Evolutionary conservation across 805 yeast species (phyloP).

Genomic region (Metschnikowia gelsemii): DNA sequence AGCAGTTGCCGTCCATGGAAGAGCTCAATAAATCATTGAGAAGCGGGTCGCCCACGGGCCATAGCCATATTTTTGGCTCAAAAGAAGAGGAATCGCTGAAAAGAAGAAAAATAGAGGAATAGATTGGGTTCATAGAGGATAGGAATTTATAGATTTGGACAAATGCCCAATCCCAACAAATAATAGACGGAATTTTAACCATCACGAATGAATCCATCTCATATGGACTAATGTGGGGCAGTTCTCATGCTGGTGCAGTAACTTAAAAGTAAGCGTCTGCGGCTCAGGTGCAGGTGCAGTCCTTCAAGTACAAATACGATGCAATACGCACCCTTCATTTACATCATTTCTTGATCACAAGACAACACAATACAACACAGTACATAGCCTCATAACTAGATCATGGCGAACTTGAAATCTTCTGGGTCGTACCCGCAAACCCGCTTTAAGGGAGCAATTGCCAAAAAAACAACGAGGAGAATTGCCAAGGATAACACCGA

Average conservation of each 20-base stretch:
- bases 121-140: background rate
- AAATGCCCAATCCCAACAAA: background rate
- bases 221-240: too few relatives aligned
- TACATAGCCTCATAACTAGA: background rate
- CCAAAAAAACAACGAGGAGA: conserved; percentile 10
- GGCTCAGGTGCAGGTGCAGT: too few relatives aligned
- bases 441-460: conserved; percentile 12
- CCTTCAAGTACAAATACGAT: too few relatives aligned
- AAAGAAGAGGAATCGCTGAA: conserved; percentile 14
- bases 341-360: background rate
- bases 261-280: too few relatives aligned
- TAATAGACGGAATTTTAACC: too few relatives aligned
- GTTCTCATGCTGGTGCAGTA: too few relatives aligned
- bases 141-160: background rate
- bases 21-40: conserved; percentile 37
- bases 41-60: conserved; percentile 10
- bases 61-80: background rate
- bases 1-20: conserved; percentile 36
- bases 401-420: conserved; percentile 3
- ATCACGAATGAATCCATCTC: too few relatives aligned
- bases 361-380: conserved; percentile 1
- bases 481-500: conserved; percentile 40
- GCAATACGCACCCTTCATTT: too few relatives aligned
- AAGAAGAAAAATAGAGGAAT: conserved; percentile 17
- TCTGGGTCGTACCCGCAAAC: conserved; percentile 14